Conservation (phyloP, 768 basidiomycete species). For the Gautieria morchelliformis region DNA sequence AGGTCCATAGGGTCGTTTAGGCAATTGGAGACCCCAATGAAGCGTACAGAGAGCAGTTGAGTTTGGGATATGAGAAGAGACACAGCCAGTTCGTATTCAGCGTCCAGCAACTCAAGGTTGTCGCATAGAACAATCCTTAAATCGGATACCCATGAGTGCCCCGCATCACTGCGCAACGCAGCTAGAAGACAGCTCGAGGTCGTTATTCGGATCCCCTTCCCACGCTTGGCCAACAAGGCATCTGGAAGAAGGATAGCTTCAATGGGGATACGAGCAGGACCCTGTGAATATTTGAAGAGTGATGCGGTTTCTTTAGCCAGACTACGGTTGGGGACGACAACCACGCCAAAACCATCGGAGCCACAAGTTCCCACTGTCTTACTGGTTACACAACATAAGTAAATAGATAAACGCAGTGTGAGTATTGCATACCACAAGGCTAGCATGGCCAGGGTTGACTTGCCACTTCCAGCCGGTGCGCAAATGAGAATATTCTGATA, state of each 20-base stretch:
- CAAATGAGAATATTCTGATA: conserved; percentile 59
- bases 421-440: conserved; percentile 53
- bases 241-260: conserved; percentile 19
- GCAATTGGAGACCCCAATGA: conserved; percentile 69
- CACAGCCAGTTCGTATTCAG: conserved; percentile 74
- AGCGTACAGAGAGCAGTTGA: conserved; percentile 53
- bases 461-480: conserved; percentile 75
- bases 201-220: conserved; percentile 42
- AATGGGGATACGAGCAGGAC: conserved; percentile 30
- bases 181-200: conserved; percentile 46
- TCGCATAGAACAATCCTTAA: conserved; percentile 73
- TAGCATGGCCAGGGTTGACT: conserved; percentile 62
- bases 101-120: conserved; percentile 74
- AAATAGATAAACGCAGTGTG: not conserved
- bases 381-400: conserved; percentile 30
- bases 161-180: conserved; percentile 21
- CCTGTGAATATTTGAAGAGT: conserved; percentile 34
- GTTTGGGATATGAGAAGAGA: conserved; percentile 60
- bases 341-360: conserved; percentile 44
- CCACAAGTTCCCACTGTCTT: conserved; percentile 36
- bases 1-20: conserved; percentile 74
- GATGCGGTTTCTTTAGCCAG: conserved; percentile 46
- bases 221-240: conserved; percentile 23
- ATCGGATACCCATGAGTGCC: conserved; percentile 21
- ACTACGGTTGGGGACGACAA: conserved; percentile 53